Percentiles rank a stretch among this genome's conserved stretches.
These are phyloP conservation scores for Patellifolia procumbens DNA, from an alignment of 179 eudicot genomes.

Conservation along the genomic window DNA sequence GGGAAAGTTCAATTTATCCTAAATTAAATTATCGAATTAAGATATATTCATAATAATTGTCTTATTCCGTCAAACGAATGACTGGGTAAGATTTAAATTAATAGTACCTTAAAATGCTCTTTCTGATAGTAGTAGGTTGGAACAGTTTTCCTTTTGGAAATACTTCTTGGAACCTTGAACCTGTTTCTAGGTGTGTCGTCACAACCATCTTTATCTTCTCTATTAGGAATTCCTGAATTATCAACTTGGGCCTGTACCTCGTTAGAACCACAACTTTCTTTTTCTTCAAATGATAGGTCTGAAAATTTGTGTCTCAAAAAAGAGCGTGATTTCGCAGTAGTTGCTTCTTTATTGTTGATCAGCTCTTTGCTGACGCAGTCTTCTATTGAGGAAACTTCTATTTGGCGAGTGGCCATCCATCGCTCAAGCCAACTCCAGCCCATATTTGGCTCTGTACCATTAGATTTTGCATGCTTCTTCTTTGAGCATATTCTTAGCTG, in stretches of 20 bases:
- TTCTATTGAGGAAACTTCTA: constrained; percentile 45
- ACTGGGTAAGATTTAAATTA: background rate
- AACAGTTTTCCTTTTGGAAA: constrained; percentile 58
- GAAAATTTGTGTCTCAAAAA: constrained; percentile 32
- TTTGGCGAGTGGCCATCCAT: constrained; percentile 85
- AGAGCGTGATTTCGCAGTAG: constrained; percentile 31
- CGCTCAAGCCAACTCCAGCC: constrained; percentile 89
- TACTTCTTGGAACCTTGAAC: constrained; percentile 42
- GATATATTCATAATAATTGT: too few species aligned
- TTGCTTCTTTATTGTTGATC: constrained; percentile 23
- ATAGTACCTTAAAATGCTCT: constrained; percentile 42
- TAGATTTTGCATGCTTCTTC: constrained; percentile 51
- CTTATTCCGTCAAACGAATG: background rate
- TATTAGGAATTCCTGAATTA: constrained; percentile 19
- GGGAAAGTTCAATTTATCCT: too few species aligned
- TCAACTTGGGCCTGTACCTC: constrained; percentile 55
- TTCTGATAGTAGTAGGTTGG: constrained; percentile 45
- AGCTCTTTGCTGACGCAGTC: constrained; percentile 35
- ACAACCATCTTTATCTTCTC: constrained; percentile 27
- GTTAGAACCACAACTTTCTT: constrained; percentile 86
- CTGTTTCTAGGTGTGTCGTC: constrained; percentile 35
- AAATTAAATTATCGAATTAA: too few species aligned
- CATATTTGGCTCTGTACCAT: constrained; percentile 47
- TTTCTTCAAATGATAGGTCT: constrained; percentile 59
- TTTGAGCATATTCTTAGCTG: constrained; percentile 74